A percentile compares a stretch with the other conserved stretches of the same genome.
phyloP scores from a whole-genome alignment of 805 yeast species.

The Suhomyces sp. region DNA sequence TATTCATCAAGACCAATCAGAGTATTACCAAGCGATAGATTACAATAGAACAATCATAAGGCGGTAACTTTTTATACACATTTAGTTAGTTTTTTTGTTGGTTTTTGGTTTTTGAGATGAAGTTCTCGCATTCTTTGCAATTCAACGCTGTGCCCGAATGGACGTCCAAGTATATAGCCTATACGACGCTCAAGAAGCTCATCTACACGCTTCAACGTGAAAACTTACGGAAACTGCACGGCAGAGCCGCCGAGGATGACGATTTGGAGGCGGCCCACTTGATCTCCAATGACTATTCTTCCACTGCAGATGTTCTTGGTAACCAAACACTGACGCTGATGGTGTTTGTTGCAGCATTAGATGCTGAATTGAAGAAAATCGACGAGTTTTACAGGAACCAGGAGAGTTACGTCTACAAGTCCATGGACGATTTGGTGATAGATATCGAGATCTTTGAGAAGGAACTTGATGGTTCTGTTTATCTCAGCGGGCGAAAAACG shows the following conservation, averaged over 20 bases:
- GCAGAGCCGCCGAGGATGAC: constrained; percentile 15
- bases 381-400: constrained; percentile 70
- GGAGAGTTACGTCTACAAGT: constrained; percentile 54
- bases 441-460: constrained; percentile 65
- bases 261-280: constrained; percentile 30
- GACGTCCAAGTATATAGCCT: constrained; percentile 89
- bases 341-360: constrained; percentile 69
- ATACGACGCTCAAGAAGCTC: constrained; percentile 80
- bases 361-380: constrained; percentile 72
- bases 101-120: no score
- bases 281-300: constrained; percentile 23
- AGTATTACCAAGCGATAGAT: no score
- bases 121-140: constrained; percentile 91
- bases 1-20: no score
- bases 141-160: constrained; percentile 98
- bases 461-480: constrained; percentile 21
- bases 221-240: constrained; percentile 19
- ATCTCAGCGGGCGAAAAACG: constrained; percentile 3
- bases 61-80: no score
- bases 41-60: no score
- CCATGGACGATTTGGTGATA: constrained; percentile 53
- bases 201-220: constrained; percentile 82
- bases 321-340: constrained; percentile 40
- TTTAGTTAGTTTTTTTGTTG: no score
- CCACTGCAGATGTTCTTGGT: constrained; percentile 2